Conservation (phyloP, 352 stramenopile genomes). For the Phytopythium boreale region DNA sequence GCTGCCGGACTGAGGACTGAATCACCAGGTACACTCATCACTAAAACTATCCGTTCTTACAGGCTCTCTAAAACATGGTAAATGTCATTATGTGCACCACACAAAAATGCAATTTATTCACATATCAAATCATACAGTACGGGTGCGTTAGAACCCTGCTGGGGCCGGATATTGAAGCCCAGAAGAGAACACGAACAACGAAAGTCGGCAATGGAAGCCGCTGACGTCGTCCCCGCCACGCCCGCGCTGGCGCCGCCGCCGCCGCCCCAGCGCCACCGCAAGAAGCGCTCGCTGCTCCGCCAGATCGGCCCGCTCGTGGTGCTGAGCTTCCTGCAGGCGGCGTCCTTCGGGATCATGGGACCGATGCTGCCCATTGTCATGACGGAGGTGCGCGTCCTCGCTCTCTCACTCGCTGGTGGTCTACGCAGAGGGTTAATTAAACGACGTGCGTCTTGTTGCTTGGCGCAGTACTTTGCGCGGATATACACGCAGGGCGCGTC, state of each 20-base stretch:
- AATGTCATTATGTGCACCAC: too few species aligned
- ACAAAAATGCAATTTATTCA: not conserved
- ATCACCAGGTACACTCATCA: not conserved
- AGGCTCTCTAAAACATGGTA: too few species aligned
- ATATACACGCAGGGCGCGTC: slow-evolving; percentile 36
- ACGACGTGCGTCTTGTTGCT: not conserved
- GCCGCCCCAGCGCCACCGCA: not conserved
- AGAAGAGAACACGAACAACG: not conserved
- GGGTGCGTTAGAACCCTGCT: not conserved
- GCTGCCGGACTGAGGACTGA: not conserved
- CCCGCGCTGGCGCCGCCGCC: not conserved
- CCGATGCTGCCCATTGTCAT: slow-evolving; percentile 64
- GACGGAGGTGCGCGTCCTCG: slow-evolving; percentile 46
- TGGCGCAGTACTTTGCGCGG: slow-evolving; percentile 70
- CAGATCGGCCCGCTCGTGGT: slow-evolving; percentile 40
- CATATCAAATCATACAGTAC: not conserved
- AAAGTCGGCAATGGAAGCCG: slow-evolving; percentile 1
- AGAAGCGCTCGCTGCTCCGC: slow-evolving; percentile 15
- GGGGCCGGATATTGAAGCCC: slow-evolving; percentile 1
- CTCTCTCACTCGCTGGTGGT: not conserved
- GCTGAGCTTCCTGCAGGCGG: slow-evolving; percentile 44
- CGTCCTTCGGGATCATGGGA: slow-evolving; percentile 62
- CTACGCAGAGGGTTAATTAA: not conserved
- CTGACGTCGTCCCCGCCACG: not conserved
- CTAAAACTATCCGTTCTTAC: not conserved